Conservation (phyloP, 441 rosid species). For the Pelargonium australe region DNA sequence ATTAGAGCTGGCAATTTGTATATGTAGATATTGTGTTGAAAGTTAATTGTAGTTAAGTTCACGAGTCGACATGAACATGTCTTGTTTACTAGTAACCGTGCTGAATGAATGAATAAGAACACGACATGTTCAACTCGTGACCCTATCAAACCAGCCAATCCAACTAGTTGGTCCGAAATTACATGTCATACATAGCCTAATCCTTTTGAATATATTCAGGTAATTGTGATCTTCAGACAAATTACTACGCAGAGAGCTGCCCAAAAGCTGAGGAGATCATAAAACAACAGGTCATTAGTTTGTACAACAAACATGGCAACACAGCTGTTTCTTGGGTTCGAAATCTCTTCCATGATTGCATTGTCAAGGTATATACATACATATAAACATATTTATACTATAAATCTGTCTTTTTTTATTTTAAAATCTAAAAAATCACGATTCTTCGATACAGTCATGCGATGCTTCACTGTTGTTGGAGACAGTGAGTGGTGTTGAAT, state of each 20-base stretch:
- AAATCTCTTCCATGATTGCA: conserved; percentile 86
- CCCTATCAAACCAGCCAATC: background rate
- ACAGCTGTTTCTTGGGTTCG: conserved; percentile 88
- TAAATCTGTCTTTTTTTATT: background rate
- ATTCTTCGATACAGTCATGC: conserved; percentile 43
- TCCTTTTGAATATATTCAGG: conserved; percentile 26
- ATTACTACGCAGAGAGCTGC: conserved; percentile 57
- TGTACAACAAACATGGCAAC: conserved; percentile 68
- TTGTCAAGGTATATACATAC: conserved; percentile 37
- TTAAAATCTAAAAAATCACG: background rate
- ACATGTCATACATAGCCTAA: conserved; percentile 33
- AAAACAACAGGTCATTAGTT: conserved; percentile 49
- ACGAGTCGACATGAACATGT: no score
- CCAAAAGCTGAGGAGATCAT: conserved; percentile 75
- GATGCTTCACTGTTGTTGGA: conserved; percentile 70
- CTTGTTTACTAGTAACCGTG: no score
- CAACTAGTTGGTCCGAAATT: background rate
- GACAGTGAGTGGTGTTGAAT: conserved; percentile 40
- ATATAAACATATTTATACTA: background rate
- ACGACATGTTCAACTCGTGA: background rate
- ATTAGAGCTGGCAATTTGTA: no score
- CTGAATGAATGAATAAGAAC: background rate
- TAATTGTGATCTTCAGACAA: conserved; percentile 48
- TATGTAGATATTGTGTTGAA: no score
- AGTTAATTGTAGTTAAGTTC: no score